Conservation (phyloP, 2,329 filamentous ascomycete genomes). For the Penicillium sp. region DNA sequence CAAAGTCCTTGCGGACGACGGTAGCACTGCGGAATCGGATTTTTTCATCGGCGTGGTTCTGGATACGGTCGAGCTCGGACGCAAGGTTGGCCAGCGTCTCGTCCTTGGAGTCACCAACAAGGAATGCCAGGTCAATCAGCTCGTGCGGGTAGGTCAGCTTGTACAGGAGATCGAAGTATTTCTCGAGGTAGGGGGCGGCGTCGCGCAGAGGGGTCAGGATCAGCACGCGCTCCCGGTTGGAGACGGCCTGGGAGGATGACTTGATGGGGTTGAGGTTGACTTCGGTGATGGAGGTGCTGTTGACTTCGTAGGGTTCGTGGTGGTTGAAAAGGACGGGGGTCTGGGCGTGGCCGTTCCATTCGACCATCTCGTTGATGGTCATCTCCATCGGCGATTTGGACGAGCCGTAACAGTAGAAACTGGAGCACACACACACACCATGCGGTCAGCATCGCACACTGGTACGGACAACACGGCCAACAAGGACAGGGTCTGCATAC, state of each 20-base stretch:
- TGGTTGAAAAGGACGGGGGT: conserved; percentile 97
- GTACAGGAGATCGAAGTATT: conserved; percentile 90
- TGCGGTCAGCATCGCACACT: not conserved
- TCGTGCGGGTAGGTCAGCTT: conserved; percentile 91
- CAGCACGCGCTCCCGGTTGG: conserved; percentile 81
- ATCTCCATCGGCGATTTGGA: conserved; percentile 95
- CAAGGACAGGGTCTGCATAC: conserved; percentile 51
- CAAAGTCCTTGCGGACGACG: conserved; percentile 91
- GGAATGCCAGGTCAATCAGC: conserved; percentile 90
- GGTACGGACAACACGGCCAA: not conserved
- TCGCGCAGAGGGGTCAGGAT: conserved; percentile 92
- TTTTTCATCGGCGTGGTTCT: conserved; percentile 70
- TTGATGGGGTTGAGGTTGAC: conserved; percentile 81
- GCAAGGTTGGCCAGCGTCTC: conserved; percentile 86
- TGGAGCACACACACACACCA: conserved; percentile 40
- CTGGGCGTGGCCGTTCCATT: conserved; percentile 83
- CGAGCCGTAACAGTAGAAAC: conserved; percentile 97
- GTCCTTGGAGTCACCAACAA: conserved; percentile 87
- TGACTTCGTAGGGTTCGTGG: conserved; percentile 81
- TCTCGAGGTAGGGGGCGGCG: conserved; percentile 73
- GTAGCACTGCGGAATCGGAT: conserved; percentile 80
- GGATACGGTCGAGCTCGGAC: conserved; percentile 81
- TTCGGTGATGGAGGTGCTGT: conserved; percentile 72
- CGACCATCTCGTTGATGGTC: conserved; percentile 81
- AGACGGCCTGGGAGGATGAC: conserved; percentile 73